phyloP scores from a whole-genome alignment of 2,329 filamentous ascomycete species.

The Achaetomium macrosporum region DNA sequence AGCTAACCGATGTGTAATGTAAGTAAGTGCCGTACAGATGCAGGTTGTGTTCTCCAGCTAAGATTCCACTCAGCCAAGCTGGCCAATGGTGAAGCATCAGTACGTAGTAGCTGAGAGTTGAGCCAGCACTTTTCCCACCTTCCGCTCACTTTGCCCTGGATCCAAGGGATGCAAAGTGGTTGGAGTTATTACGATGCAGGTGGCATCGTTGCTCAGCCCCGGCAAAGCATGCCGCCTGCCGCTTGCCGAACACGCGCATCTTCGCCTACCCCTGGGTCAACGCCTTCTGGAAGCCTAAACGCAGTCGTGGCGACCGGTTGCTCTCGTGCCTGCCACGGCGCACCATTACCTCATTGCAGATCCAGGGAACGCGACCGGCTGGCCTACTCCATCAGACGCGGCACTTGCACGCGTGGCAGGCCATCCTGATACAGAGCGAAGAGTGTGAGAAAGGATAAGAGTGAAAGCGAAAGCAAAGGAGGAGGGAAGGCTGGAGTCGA shows the following conservation, averaged over 20 bases:
- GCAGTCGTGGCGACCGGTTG: neutral
- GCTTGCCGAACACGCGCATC: neutral
- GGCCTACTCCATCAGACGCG: neutral
- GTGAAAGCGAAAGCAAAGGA: neutral
- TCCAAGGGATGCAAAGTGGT: neutral
- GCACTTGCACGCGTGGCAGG: neutral
- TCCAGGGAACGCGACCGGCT: too few species aligned
- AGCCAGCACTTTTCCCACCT: neutral
- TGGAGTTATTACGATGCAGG: neutral
- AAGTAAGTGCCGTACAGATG: neutral
- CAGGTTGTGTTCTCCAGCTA: neutral
- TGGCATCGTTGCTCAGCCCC: neutral
- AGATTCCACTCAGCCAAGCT: neutral
- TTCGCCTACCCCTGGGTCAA: neutral
- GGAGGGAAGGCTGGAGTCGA: neutral
- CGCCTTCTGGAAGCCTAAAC: neutral
- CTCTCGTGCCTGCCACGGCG: neutral
- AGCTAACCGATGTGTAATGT: neutral
- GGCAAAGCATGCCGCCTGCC: neutral
- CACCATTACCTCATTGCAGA: neutral
- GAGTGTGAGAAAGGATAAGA: too few species aligned
- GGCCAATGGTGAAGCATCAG: neutral
- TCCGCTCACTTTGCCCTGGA: too few species aligned
- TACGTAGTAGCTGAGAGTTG: constrained; percentile 1
- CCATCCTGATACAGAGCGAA: too few species aligned